These are phyloP conservation scores for Allium sativum DNA, from an alignment of 106 monocot genomes.

Conservation along the genomic window DNA sequence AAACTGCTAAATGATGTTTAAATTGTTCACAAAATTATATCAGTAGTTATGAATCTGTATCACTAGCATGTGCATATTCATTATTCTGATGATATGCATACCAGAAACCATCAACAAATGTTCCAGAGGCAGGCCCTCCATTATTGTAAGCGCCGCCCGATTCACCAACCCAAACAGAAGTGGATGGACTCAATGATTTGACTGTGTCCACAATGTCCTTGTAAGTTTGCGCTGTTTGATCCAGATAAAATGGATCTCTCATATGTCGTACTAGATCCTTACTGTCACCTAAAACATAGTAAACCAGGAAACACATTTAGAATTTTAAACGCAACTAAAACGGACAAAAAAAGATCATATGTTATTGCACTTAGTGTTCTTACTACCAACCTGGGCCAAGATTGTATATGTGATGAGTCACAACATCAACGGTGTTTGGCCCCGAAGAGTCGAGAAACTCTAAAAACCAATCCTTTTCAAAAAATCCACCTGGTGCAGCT, in stretches of 20 bases:
- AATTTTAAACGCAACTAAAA: no score
- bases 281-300: constrained; percentile 12
- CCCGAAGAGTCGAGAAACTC: constrained; percentile 29
- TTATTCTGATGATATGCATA: neutral
- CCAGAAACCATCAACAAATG: constrained; percentile 46
- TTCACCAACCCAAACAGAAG: constrained; percentile 58
- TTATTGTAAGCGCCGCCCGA: constrained; percentile 62
- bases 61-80: no score
- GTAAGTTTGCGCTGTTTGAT: constrained; percentile 20
- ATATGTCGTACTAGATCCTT: constrained; percentile 15
- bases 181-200: constrained; percentile 25
- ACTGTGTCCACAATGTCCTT: constrained; percentile 16
- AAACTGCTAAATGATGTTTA: no score
- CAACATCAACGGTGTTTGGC: constrained; percentile 22
- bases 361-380: no score
- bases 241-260: constrained; percentile 20
- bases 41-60: no score
- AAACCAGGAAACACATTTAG: no score
- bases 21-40: no score
- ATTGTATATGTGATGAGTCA: constrained; percentile 55
- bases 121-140: constrained; percentile 26
- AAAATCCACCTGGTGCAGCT: constrained; percentile 48
- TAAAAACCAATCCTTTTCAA: constrained; percentile 24
- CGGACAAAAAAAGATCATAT: no score
- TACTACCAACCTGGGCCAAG: constrained; percentile 30